These are phyloP conservation scores for Cyclotella atomus DNA, from an alignment of 108 stramenopile genomes.

Conservation along the genomic window DNA sequence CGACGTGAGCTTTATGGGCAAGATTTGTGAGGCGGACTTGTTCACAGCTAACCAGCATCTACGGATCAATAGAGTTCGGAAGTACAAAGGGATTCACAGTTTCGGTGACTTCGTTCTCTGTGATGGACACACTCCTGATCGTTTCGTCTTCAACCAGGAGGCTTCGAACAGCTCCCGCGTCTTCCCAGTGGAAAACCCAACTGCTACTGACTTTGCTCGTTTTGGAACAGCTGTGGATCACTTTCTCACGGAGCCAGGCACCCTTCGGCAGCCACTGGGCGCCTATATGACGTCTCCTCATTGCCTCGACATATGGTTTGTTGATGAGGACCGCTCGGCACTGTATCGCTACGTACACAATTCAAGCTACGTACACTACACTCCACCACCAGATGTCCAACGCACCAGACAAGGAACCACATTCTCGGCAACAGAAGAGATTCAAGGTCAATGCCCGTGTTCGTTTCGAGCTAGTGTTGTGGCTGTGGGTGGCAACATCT, in stretches of 20 bases:
- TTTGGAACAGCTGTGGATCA: background rate
- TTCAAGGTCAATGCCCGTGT: background rate
- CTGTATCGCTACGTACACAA: background rate
- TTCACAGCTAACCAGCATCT: no score
- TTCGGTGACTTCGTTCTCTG: background rate
- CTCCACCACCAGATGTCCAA: background rate
- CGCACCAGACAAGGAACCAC: background rate
- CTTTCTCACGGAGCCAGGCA: background rate
- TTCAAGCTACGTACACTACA: background rate
- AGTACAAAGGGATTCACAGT: background rate
- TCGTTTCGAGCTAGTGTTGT: background rate
- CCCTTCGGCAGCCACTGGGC: background rate
- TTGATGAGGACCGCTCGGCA: background rate
- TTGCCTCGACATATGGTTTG: background rate
- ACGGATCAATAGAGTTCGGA: no score
- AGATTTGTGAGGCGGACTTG: background rate
- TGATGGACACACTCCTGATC: background rate
- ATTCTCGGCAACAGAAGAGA: no score
- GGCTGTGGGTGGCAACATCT: background rate
- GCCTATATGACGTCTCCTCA: background rate
- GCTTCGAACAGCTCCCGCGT: background rate
- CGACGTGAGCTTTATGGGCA: background rate
- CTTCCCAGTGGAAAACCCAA: conserved; percentile 2
- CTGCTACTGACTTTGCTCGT: background rate
- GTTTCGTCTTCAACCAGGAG: background rate